Base-by-base conservation (phyloP, 148 eudicot species). In the Dianthus caryophyllus region DNA sequence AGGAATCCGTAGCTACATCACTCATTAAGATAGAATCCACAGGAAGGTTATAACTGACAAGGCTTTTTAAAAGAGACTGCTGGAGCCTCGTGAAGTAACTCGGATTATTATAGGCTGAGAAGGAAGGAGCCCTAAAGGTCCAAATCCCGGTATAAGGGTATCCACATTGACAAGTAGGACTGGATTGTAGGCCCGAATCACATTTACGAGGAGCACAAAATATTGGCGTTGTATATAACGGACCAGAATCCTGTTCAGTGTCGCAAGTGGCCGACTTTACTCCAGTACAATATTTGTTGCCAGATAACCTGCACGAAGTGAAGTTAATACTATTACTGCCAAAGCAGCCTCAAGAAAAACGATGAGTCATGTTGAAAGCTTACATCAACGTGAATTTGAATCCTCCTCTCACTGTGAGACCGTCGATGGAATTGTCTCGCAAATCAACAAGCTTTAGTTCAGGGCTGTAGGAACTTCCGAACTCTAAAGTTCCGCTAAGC, bases 111-210 rank as follows among this genome's bases (percentile, higher is more conserved):
- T 66, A 53, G 72, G 78, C 46, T 52, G 87, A 85, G 72, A 90
- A 87, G 61, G 84, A 68, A 59, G 87, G 90, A 75, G 87, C 84
- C 67, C 83, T 75, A 68, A 91, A 84, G 71, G 26, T 49, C 20
- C 83, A 74, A 50, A 64, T 81, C 60, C 96, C 97, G 5, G 77
- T 77, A 66, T 80, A 91, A 18, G 97, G 96, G 77, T 70, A 71
- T 62, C 86, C 87, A 78, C 97, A 91, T 77, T 47, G 75, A 72
- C 97, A 88, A 60, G 59, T 87, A 30, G 97, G 90, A 79, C 97
- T 88, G 21, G 86, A 71, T 64, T 64, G 39, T 84, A 78, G 65
- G 57, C 59, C 58, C 49, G 83, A 76, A 47, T 60, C 55, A 64
- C 97, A 91, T 0, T 13, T 22, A 26, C 17, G 16, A 64, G 81